Base-by-base conservation (phyloP, 2,329 filamentous ascomycete species). In the Xylaria multiplex region DNA sequence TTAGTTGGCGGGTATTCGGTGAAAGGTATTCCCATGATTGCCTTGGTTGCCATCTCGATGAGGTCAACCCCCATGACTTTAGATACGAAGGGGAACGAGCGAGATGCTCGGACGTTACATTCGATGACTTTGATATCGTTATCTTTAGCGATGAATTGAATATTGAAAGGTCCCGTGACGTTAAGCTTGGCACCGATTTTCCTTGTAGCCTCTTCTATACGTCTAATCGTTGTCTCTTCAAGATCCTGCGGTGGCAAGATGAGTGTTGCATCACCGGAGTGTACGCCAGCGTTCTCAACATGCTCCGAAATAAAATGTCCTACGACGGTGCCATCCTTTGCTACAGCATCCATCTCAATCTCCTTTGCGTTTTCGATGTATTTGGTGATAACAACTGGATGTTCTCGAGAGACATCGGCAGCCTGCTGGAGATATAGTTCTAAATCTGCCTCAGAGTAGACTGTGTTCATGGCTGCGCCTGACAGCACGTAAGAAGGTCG, bases 91-190 rank as follows among this genome's bases (percentile, higher is more conserved):
- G 96, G 96, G 86, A 97, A 97, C 0, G 95, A 98, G 71, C 96
- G 88, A 52, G 96, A 97, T 16, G 96, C 96, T 69, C 96, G 91
- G 67, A 98, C 96, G 76, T 99, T 99, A 82, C 96, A 98, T 82
- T 99, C 96, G 70, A 99, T 99, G 71, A 99, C 96, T 85, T 98
- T 98, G 85, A 99, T 98, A 72, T 98, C 95, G 78, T 98, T 98
- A 79, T 98, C 94, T 84, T 98, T 98, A 75, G 96, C 96, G 75
- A 99, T 99, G 83, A 99, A 98, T 79, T 99, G 96, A 70, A 99
- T 99, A 82, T 99, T 99, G 87, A 91, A 97, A 24, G 96, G 96
- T 56, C 96, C 96, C 46, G 96, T 98, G 63, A 99, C 91, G 78
- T 98, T 97, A 65, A 98, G 86, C 16, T 96, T 95, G 69, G 91